Evolutionary conservation across 2,329 filamentous ascomycete species (phyloP), one percentile per base, ranked within the genome.

Genomic region (Leptographium galeiforme): DNA sequence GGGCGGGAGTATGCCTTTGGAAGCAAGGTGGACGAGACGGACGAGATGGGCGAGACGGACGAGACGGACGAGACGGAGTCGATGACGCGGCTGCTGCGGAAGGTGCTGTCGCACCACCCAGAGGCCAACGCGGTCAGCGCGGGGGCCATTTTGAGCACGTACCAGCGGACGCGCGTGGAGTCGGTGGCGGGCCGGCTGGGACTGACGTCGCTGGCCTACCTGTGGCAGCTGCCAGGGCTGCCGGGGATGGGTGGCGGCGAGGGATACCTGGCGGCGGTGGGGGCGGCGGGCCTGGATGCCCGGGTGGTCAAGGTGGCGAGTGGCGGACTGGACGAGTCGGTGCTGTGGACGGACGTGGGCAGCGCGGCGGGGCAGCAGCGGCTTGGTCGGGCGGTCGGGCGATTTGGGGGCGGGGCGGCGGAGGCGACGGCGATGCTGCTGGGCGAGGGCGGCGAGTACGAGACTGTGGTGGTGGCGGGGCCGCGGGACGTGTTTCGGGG

Each of bases 161-260:
- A 98, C 68, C 93, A 98, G 70, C 84, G 93, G 54, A 97, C 91
- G 1, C 78, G 93, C n/a, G 85, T 98, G 50, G 93, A 98, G 70
- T 91, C 87, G 55, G 84, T 97, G 12, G 90, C 90, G 12, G 64
- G 83, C n/a, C 78, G 93, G 16, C 74, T 97, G n/a, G 86, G 85
- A 2, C 77, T 98, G 13, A 77, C 78, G 1, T 88, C 93, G 14
- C 73, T 98, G 33, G 85, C 89, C 8, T 97, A 85, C 69, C 72
- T 98, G 49, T 98, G 93, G 93, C 87, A 95, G 71, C 96, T 87
- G 68, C 87, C 89, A 1, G 69, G 77, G 48, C 74, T 96, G 4
- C 84, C 86, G 3, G 70, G 69, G 19, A 10, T 8, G 25, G 25
- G 19, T 5, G 16, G 13, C 19, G 12, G 43, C 7, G 14, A 13